phyloP scores from a whole-genome alignment of 1,139 yeast species.

The Geotrichum reessii region DNA sequence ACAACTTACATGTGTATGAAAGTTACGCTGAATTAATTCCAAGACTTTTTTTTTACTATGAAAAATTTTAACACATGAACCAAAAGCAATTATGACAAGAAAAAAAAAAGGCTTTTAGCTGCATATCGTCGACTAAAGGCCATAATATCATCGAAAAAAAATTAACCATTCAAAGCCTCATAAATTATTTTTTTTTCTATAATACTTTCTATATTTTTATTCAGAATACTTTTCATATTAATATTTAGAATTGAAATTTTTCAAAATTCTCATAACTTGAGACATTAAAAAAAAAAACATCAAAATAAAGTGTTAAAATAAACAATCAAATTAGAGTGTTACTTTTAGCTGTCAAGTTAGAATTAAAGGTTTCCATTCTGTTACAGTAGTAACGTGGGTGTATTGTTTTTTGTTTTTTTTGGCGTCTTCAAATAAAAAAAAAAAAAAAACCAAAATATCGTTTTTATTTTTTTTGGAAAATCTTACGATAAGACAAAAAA shows the following conservation, averaged over 20 bases:
- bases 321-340: background rate
- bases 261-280: too few species aligned
- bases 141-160: too few species aligned
- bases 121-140: background rate
- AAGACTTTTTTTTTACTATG: background rate
- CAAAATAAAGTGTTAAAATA: background rate
- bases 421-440: too few species aligned
- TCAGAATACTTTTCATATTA: too few species aligned
- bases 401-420: background rate
- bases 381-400: background rate
- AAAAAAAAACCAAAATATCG: too few species aligned
- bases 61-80: background rate
- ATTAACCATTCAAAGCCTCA: background rate
- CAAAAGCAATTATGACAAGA: background rate
- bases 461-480: background rate
- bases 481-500: background rate
- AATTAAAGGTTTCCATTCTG: too few species aligned
- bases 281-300: too few species aligned
- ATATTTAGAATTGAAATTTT: too few species aligned
- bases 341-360: background rate
- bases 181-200: background rate
- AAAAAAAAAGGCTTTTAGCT: too few species aligned
- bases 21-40: background rate
- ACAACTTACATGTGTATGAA: background rate
- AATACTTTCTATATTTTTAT: too few species aligned